A percentile compares a stretch with the other conserved stretches of the same genome.
These are phyloP conservation scores for Colletotrichum musae DNA, from an alignment of 2,329 filamentous ascomycete species.

Conservation along the genomic window DNA sequence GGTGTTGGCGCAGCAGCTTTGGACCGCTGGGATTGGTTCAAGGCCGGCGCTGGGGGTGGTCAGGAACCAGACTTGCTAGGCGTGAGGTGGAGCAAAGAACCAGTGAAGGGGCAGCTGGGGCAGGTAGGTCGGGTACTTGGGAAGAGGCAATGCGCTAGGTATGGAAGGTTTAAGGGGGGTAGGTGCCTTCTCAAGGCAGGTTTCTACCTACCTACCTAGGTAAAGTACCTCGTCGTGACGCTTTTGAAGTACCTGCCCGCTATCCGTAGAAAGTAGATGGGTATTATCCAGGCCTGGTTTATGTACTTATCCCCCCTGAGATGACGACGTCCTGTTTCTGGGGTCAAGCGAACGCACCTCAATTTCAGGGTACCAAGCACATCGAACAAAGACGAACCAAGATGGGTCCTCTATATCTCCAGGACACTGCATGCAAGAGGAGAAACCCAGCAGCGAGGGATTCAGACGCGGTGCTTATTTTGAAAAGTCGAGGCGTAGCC, in stretches of 20 bases:
- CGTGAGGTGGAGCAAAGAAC: slow-evolving; percentile 9
- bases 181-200: not conserved
- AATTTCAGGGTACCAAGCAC: not conserved
- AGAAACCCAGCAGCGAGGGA: not conserved
- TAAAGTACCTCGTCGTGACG: not conserved
- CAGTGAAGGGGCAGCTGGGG: slow-evolving; percentile 12
- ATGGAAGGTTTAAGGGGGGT: not conserved
- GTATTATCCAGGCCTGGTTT: too few species aligned
- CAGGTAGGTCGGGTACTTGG: not conserved
- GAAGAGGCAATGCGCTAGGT: not conserved
- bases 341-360: not conserved
- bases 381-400: not conserved
- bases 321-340: not conserved
- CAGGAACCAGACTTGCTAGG: not conserved
- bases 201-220: not conserved
- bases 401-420: not conserved
- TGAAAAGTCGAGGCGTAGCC: not conserved
- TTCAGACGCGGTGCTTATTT: not conserved
- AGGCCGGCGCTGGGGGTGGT: not conserved
- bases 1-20: slow-evolving; percentile 36
- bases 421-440: not conserved
- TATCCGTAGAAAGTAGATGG: too few species aligned
- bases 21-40: slow-evolving; percentile 25
- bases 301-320: not conserved
- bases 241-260: not conserved